Percentiles rank a stretch among this genome's conserved stretches.
Evolutionary conservation across 352 stramenopile species (phyloP).

Genomic region (Blastocystis sp.): DNA sequence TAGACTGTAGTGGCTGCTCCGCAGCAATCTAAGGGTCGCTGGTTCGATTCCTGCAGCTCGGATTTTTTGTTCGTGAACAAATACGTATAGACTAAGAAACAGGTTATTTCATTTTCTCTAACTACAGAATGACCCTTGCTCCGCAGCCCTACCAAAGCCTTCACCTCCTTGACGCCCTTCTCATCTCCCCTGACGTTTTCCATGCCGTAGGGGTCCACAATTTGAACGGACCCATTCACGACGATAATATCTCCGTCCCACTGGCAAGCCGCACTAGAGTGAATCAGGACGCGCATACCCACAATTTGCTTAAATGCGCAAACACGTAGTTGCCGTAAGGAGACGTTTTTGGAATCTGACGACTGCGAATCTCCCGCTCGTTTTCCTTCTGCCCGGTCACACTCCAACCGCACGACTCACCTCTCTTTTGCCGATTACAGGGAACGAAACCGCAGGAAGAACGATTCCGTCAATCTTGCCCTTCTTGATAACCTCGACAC

Average conservation of each 20-base stretch:
- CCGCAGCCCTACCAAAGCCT: background rate
- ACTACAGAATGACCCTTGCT: background rate
- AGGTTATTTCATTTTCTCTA: constrained; percentile 4
- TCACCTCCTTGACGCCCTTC: constrained; percentile 30
- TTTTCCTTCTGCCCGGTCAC: background rate
- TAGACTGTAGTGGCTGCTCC: background rate
- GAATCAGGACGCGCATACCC: background rate
- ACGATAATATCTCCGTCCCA: constrained; percentile 7
- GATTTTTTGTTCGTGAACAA: constrained; percentile 23
- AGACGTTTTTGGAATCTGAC: background rate
- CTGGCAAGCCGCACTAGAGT: constrained; percentile 12
- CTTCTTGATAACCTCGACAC: constrained; percentile 18
- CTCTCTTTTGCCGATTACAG: background rate
- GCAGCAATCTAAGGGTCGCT: background rate
- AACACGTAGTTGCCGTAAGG: constrained; percentile 50
- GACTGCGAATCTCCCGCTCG: background rate
- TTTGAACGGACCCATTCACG: background rate
- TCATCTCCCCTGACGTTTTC: constrained; percentile 11
- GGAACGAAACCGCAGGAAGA: background rate
- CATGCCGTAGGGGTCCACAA: background rate
- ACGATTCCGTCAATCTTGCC: constrained; percentile 28
- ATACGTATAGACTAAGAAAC: background rate
- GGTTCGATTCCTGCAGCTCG: background rate
- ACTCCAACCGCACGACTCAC: background rate
- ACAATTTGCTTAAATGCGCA: constrained; percentile 46